Conservation (phyloP, 2,329 filamentous ascomycete genomes). For the Periglandula ipomoeae region DNA sequence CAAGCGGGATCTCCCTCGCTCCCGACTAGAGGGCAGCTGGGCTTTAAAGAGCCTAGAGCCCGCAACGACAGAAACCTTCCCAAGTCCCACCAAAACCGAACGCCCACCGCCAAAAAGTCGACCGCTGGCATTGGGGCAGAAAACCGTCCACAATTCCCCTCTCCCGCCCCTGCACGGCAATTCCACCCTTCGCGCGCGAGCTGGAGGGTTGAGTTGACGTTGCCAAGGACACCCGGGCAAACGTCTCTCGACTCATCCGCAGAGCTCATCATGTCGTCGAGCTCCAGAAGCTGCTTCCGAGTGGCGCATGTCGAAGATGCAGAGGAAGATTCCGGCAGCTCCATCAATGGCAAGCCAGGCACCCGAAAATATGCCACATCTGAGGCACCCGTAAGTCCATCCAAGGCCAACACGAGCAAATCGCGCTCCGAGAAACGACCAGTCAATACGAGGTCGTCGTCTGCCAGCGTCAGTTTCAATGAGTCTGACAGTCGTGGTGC, state of each 20-base stretch:
- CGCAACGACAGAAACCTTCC: neutral
- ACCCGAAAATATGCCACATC: slow-evolving; percentile 39
- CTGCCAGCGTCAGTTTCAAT: slow-evolving; percentile 25
- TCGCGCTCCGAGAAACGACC: slow-evolving; percentile 30
- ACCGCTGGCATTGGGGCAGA: neutral
- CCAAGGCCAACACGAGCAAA: slow-evolving; percentile 43
- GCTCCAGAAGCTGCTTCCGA: slow-evolving; percentile 20
- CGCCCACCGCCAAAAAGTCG: slow-evolving; percentile 5
- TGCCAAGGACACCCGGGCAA: neutral
- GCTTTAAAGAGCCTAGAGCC: slow-evolving; percentile 2
- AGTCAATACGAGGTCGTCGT: slow-evolving; percentile 26
- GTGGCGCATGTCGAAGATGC: slow-evolving; percentile 40
- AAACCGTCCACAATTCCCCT: slow-evolving; percentile 3
- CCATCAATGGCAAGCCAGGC: slow-evolving; percentile 28
- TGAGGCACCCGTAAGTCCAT: slow-evolving; percentile 29
- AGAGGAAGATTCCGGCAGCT: slow-evolving; percentile 38
- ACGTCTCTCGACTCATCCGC: slow-evolving; percentile 2
- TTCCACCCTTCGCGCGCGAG: neutral
- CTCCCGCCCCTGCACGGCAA: slow-evolving; percentile 1
- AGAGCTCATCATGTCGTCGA: slow-evolving; percentile 31
- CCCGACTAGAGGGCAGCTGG: slow-evolving; percentile 3
- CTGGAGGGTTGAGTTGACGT: slow-evolving; percentile 3
- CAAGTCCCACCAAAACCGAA: slow-evolving; percentile 3
- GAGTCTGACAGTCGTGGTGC: slow-evolving; percentile 37
- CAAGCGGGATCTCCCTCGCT: slow-evolving; percentile 8